Evolutionary conservation across 148 eudicot species (phyloP), one percentile per base, ranked within the genome.

Genomic region (Chenopodium album): DNA sequence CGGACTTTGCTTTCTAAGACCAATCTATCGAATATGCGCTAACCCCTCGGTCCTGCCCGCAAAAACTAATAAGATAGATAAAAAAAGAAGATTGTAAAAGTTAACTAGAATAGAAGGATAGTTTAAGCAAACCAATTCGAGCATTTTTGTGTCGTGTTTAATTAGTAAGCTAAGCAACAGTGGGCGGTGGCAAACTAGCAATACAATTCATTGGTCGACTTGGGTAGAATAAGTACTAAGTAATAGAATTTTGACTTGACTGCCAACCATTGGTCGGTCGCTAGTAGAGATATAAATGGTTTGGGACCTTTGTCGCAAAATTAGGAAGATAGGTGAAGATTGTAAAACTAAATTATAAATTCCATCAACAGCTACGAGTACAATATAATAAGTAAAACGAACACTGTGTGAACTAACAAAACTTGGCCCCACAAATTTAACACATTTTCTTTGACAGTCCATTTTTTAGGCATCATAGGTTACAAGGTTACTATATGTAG

Each of bases 321-420:
- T 69, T 34, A 69, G 46, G 73, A 69, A 69, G 47, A 69, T 69
- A 32, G 47, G 73, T 69, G 73, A 69, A 32, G 47, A 31, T 31
- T 67, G 0, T 9, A 12, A 67, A n/a, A 3, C n/a, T 26, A 26
- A 1, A 10, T 6, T 64, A 64, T 23, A 64, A 64, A 20, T 9
- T 64, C 67, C 67, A 64, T 28, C 8, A 64, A 64, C 26, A 20
- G 23, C 67, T 64, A 64, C 54, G 12, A 9, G 54, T 10, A 50
- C 14, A 50, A 63, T 1, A 2, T 3, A 68, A 2, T 3, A 68
- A 29, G 72, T 68, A 44, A 26, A 32, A 29, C 6, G 44, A 68
- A 12, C 16, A 32, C 32, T 68, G 73, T 69, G 9, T 69, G 73
- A 68, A 34, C 71, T 67, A 67, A 67, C 71, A 31, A 11, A 67